Conservation (phyloP, 1,284 basidiomycete species). For the Ceratobasidium sp. region DNA sequence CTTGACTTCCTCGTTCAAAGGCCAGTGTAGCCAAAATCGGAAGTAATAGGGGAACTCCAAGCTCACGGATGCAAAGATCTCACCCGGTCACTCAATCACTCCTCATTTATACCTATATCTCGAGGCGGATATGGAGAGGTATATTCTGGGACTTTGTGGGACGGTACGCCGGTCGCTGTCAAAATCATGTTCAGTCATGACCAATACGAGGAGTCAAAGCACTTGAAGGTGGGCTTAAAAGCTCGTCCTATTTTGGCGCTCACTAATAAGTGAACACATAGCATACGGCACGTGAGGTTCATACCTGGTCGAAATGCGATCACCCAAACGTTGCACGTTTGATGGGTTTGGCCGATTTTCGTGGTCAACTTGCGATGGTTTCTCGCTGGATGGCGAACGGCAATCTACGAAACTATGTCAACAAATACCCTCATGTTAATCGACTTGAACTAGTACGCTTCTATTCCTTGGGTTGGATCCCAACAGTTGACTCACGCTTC, state of each 20-base stretch:
- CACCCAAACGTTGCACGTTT: constrained; percentile 3
- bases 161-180: not conserved
- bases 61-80: too few relatives aligned
- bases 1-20: not conserved
- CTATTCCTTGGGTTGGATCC: too few relatives aligned
- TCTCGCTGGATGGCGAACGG: constrained; percentile 22
- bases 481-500: not conserved
- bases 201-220: too few relatives aligned
- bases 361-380: constrained; percentile 6
- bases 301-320: constrained; percentile 15
- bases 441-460: constrained; percentile 5
- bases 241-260: too few relatives aligned
- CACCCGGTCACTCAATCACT: too few relatives aligned
- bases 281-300: constrained; percentile 7
- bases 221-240: too few relatives aligned
- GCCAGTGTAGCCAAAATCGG: too few relatives aligned
- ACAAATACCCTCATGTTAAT: not conserved
- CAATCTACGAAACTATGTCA: not conserved
- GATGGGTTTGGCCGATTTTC: not conserved
- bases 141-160: too few relatives aligned
- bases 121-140: too few relatives aligned
- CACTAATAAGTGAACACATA: not conserved
- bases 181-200: too few relatives aligned
- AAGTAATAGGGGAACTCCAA: too few relatives aligned
- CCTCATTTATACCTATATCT: too few relatives aligned